Base-by-base conservation (phyloP, 2,329 filamentous ascomycete genomes). In the Trichothecium roseum region DNA sequence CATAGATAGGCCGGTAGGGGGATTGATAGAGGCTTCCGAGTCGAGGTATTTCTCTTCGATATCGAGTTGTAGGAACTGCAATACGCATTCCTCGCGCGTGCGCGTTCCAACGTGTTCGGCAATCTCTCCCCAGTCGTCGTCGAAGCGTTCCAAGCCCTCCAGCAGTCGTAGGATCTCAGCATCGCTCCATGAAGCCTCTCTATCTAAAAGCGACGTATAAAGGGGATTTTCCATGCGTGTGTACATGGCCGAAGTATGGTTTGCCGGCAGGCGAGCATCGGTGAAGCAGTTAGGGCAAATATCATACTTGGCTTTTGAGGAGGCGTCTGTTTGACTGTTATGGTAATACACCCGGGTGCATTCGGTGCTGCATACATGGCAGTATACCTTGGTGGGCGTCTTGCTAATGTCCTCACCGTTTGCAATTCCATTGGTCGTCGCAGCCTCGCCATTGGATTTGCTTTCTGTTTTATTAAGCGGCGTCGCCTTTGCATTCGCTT, bases 1-100 rank as follows among this genome's bases (percentile, higher is more conserved):
- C 67, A 82, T 66, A 37, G 74, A 67, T 37, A 84, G 64, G 7
- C 77, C 73, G 1, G 63, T 72, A 9, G 68, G 69, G 32, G 67
- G 66, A 39, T 64, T 67, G 36, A 72, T 58, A 2, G 56, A 50
- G 4, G 51, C 47, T 49, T 89, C 80, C 7, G 85, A 78, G 49
- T 96, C 88, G 8, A 95, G 68, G 52, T 95, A 98, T 56, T 94
- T 93, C 64, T 95, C 89, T 57, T 96, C 91, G 42, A 98, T 98
- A 47, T 95, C 89, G 26, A 98, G 69, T 53, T 95, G 87, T 44
- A 98, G 60, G 65, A 98, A 98, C 55, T 95, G 91, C 48, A 96
- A 72, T 13, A 96, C 89, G 56, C 91, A 98, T 62, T 98, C 89
- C 57, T 98, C 93, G 36, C 86, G 74, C 2, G 87, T 94, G 40